Evolutionary conservation across 345 rosid genomes (phyloP).

Genomic region (Aurinia saxatilis): DNA sequence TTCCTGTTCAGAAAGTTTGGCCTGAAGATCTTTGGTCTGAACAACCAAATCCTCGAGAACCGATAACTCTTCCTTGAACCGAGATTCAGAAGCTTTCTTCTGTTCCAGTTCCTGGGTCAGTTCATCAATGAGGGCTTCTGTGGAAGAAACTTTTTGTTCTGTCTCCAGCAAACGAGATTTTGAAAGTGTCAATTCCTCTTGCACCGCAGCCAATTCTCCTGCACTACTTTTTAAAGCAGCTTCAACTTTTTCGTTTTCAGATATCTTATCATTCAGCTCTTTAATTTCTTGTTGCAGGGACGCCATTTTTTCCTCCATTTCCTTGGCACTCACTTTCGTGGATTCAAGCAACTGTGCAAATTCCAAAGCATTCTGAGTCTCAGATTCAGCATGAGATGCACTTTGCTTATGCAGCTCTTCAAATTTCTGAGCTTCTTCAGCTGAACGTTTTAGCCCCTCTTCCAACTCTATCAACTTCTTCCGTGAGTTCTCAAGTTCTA

Average conservation of each 20-base stretch:
- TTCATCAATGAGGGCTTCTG: slow-evolving; percentile 51
- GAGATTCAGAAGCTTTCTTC: slow-evolving; percentile 60
- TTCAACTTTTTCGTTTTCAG: slow-evolving; percentile 65
- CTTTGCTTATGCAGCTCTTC: slow-evolving; percentile 81
- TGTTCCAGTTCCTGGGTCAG: slow-evolving; percentile 55
- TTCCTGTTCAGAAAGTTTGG: slow-evolving; percentile 47
- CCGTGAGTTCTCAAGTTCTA: slow-evolving; percentile 59
- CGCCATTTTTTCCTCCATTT: slow-evolving; percentile 56
- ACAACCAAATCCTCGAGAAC: slow-evolving; percentile 43
- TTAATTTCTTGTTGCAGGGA: slow-evolving; percentile 63
- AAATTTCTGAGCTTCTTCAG: slow-evolving; percentile 55
- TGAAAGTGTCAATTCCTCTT: slow-evolving; percentile 57
- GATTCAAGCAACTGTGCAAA: slow-evolving; percentile 64
- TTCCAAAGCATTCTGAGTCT: slow-evolving; percentile 64
- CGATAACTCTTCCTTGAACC: slow-evolving; percentile 47
- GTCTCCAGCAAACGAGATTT: slow-evolving; percentile 50
- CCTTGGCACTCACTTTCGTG: slow-evolving; percentile 48
- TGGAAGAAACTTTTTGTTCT: slow-evolving; percentile 55
- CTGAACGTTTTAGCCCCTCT: slow-evolving; percentile 49
- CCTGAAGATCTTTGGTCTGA: slow-evolving; percentile 48
- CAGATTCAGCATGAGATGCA: slow-evolving; percentile 70
- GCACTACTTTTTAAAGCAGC: slow-evolving; percentile 56
- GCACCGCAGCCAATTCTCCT: slow-evolving; percentile 52
- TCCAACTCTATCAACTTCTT: slow-evolving; percentile 64
- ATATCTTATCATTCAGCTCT: slow-evolving; percentile 50